Evolutionary conservation across 2,329 filamentous ascomycete species (phyloP), one percentile per base, ranked within the genome.

Genomic region (Clonostachys sp.): DNA sequence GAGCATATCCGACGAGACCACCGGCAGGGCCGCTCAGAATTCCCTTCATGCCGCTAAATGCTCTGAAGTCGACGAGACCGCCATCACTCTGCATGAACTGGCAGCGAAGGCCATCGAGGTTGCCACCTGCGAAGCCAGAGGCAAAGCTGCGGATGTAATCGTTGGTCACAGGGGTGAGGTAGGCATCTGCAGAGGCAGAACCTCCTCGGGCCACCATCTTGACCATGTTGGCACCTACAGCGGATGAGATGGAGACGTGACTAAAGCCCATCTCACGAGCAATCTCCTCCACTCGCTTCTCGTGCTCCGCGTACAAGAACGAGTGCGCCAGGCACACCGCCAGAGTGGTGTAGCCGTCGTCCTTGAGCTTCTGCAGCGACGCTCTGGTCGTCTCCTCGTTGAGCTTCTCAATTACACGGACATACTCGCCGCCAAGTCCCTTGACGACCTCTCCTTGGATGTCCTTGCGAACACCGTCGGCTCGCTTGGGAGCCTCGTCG

Each of bases 261-360:
- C n/a, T 3, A 5, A 39, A 39, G 2, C 36, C 36, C 36, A 39
- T 39, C 17, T 18, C 36, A 8, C 36, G 14, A 8, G 36, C 36
- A 18, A 39, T n/a, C 14, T 18, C 17, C 36, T n/a, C 36, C n/a
- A 39, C 36, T 12, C 17, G 36, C 36, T 39, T 18, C 17, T 39
- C 36, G 36, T 39, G 36, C 14, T 39, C 17, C 14, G 36, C 84
- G 33, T 64, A 69, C 18, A 65, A 61, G 57, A 90, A 91, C 9
- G 83, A 84, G 57, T 91, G 87, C 72, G 89, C 84, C 47, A 90
- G 69, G 49, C 82, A 86, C 2, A 90, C 80, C 4, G 68, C 69
- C 1, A 73, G 45, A 12, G 62, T 67, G 12, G 59, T 49, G 53
- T 87, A 76, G 1, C 86, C 86, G 9, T 77, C 69, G 34, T 81